phyloP scores from a whole-genome alignment of 352 stramenopile genomes.

The Phytophthora uliginosa region DNA sequence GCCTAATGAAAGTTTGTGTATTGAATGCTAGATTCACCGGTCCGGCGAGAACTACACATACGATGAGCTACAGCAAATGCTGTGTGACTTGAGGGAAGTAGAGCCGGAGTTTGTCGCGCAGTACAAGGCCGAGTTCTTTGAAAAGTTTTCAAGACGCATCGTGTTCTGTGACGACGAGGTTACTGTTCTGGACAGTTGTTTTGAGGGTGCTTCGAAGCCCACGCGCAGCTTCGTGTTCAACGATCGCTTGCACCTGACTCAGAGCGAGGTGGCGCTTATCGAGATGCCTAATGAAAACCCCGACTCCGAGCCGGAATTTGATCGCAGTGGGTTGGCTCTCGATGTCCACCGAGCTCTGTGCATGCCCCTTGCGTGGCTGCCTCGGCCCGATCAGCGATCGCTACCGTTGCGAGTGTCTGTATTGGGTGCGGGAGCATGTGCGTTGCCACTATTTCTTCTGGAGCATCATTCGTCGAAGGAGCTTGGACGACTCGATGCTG shows the following conservation, averaged over 20 bases:
- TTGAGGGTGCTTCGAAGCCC: slow-evolving; percentile 40
- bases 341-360: slow-evolving; percentile 79
- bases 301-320: slow-evolving; percentile 35
- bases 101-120: slow-evolving; percentile 62
- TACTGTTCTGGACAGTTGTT: slow-evolving; percentile 71
- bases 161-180: slow-evolving; percentile 64
- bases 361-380: slow-evolving; percentile 46
- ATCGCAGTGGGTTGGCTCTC: slow-evolving; percentile 59
- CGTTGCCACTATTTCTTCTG: slow-evolving; percentile 68
- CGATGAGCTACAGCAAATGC: slow-evolving; percentile 65
- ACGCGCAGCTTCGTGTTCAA: slow-evolving; percentile 83
- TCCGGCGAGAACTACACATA: slow-evolving; percentile 85
- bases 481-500: slow-evolving; percentile 56
- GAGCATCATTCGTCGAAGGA: slow-evolving; percentile 32
- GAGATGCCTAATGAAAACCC: slow-evolving; percentile 11
- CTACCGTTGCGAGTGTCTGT: slow-evolving; percentile 45
- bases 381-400: not conserved
- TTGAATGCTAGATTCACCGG: slow-evolving; percentile 63
- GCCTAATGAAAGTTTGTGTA: not conserved
- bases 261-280: slow-evolving; percentile 72
- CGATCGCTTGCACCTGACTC: slow-evolving; percentile 72
- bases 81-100: slow-evolving; percentile 65
- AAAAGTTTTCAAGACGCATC: slow-evolving; percentile 64
- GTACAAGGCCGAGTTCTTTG: slow-evolving; percentile 68
- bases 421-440: slow-evolving; percentile 65